Percentiles rank a stretch among this genome's conserved stretches.
These are phyloP conservation scores for Parietichytrium sp. DNA, from an alignment of 108 stramenopile species.

Conservation along the genomic window DNA sequence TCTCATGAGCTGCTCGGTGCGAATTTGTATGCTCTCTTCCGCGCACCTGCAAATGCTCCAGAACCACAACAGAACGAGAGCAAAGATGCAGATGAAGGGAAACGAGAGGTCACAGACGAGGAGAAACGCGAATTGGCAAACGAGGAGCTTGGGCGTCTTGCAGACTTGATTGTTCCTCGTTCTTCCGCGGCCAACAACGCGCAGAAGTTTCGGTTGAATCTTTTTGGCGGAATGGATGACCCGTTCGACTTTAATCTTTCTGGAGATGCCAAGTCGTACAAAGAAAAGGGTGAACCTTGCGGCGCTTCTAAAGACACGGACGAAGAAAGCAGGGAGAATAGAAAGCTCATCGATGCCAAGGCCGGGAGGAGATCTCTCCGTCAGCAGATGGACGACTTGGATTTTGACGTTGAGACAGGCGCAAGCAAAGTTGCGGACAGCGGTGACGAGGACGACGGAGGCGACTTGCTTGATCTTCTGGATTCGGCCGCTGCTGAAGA, in stretches of 20 bases:
- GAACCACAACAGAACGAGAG: not conserved
- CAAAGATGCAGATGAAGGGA: not conserved
- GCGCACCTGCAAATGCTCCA: not conserved
- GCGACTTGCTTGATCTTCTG: constrained; percentile 28
- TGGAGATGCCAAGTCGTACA: too few relatives aligned
- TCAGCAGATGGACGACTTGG: not conserved
- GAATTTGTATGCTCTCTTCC: not conserved
- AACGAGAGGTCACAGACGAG: not conserved
- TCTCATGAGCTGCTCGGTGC: not conserved
- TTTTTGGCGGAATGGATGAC: too few relatives aligned
- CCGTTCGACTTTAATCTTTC: too few relatives aligned
- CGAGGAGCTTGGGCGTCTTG: not conserved
- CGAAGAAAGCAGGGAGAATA: too few relatives aligned
- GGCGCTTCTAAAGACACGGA: too few relatives aligned
- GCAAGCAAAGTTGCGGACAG: not conserved
- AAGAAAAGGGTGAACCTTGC: too few relatives aligned
- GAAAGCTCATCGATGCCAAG: constrained; percentile 38
- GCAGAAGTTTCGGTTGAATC: not conserved
- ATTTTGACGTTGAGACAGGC: not conserved
- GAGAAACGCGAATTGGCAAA: not conserved
- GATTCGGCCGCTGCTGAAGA: not conserved
- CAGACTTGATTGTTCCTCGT: not conserved
- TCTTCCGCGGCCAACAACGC: not conserved
- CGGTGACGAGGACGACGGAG: constrained; percentile 19
- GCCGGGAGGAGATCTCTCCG: not conserved